phyloP scores from a whole-genome alignment of 805 yeast species.

The Hanseniaspora lachancei region DNA sequence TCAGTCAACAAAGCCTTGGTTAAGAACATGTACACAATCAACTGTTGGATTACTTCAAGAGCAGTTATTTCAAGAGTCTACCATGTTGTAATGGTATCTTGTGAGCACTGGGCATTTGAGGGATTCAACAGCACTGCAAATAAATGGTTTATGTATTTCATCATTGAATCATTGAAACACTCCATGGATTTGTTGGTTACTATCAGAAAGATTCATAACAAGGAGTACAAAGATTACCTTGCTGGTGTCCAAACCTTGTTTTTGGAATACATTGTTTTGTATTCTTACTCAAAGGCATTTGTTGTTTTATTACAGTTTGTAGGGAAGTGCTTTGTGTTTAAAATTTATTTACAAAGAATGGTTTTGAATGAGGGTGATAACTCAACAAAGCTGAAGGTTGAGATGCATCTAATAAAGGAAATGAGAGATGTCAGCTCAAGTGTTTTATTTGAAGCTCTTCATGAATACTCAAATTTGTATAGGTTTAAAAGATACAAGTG shows the following conservation, averaged over 20 bases:
- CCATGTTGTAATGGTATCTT: slow-evolving; percentile 1
- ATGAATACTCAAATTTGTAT: background rate
- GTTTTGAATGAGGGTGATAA: background rate
- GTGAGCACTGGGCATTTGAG: background rate
- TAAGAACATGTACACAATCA: background rate
- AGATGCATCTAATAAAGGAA: slow-evolving; percentile 3
- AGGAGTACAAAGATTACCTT: background rate
- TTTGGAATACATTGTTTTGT: background rate
- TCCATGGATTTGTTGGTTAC: background rate
- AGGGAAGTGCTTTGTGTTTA: slow-evolving; percentile 9
- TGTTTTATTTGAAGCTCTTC: background rate
- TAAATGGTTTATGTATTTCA: slow-evolving; percentile 4
- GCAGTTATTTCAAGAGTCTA: background rate
- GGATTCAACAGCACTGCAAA: background rate
- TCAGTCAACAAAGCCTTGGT: background rate
- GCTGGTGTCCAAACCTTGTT: background rate
- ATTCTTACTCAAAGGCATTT: background rate
- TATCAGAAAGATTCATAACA: background rate
- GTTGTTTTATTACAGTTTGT: slow-evolving; percentile 1
- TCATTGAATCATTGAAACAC: background rate
- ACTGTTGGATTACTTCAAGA: background rate
- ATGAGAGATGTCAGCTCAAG: slow-evolving; percentile 1
- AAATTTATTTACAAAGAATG: background rate
- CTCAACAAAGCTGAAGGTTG: background rate
- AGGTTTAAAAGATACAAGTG: slow-evolving; percentile 9